Base-by-base conservation (phyloP, 192 early-diverging fungal species). In the Linnemannia hyalina region DNA sequence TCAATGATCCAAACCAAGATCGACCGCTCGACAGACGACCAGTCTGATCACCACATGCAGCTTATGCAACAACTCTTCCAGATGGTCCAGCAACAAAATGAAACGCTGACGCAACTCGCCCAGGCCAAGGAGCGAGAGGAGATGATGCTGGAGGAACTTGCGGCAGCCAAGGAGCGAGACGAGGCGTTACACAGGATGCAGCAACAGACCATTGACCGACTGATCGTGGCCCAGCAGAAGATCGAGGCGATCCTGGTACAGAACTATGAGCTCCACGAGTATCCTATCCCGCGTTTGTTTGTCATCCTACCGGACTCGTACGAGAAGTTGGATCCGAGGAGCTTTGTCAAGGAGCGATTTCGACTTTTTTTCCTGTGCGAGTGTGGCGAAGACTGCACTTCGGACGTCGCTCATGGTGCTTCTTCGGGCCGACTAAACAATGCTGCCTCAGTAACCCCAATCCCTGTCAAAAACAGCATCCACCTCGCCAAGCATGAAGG, bases 231-330 rank as follows among this genome's bases (percentile, higher is more conserved):
- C 40, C 70, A 68, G 35, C 54, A 74, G 54, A 54, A 22, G 13
- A 69, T 69, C 5, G 73, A 81, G 0, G 74, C 73, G 0, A 68
- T 81, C 22, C 35, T 81, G 29, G 36, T 70, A n/a, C 73, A 81
- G 23, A 75, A 74, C 65, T 81, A 81, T 20, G 80, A 81, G 49
- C 38, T 75, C 18, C 74, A 75, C 49, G 80, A 81, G 68, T 81
- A 81, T 26, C 73, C 80, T 15, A 75, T 75, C n/a, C 74, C 80
- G 0, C 16, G 80, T 1, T 36, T 81, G 20, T 81, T 81, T 22
- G 32, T 81, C 11, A 36, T 81, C n/a, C 22, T 81, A 0, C 80
- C 74, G 3, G 74, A 71, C 6, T 5, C 36, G 18, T 40, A 29
- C 26, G 41, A 46, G 54, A 42, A 46, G 1, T 74, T 44, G 71